Evolutionary conservation across 2,329 filamentous ascomycete genomes (phyloP).

Genomic region (Trichoderma harzianum): DNA sequence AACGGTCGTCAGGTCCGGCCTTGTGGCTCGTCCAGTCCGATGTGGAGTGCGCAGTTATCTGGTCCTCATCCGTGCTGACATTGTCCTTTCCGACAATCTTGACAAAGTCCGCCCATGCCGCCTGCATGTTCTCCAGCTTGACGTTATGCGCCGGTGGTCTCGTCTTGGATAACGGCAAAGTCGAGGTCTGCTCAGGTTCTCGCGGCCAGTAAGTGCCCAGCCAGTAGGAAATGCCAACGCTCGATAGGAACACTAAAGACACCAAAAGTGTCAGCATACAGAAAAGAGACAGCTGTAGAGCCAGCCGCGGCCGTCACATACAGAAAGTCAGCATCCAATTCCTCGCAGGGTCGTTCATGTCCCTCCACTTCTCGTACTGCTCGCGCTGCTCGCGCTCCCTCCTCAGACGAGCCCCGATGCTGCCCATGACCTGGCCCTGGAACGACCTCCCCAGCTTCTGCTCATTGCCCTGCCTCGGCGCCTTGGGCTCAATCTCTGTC

Average conservation of each 20-base stretch:
- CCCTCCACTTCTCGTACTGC: conserved; percentile 44
- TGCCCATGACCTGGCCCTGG: conserved; percentile 58
- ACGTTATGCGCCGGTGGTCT: conserved; percentile 54
- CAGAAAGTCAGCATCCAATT: conserved; percentile 54
- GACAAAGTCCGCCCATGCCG: conserved; percentile 67
- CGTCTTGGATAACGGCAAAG: conserved; percentile 53
- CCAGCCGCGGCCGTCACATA: conserved; percentile 31
- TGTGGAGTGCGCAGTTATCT: conserved; percentile 55
- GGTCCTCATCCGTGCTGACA: conserved; percentile 57
- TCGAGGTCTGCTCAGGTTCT: conserved; percentile 52
- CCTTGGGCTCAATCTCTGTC: conserved; percentile 36
- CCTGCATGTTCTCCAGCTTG: conserved; percentile 61
- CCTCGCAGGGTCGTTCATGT: conserved; percentile 40
- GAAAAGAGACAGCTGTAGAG: background rate
- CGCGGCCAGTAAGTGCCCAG: conserved; percentile 55
- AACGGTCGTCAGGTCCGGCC: conserved; percentile 45
- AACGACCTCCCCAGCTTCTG: conserved; percentile 44
- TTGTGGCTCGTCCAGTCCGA: conserved; percentile 63
- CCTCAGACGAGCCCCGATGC: conserved; percentile 52
- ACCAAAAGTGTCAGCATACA: background rate
- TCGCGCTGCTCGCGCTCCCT: conserved; percentile 54
- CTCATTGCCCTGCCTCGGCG: conserved; percentile 34
- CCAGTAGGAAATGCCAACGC: conserved; percentile 54
- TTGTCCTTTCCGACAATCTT: conserved; percentile 61
- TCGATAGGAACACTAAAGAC: conserved; percentile 49